These are phyloP conservation scores for Podila clonocystis DNA, from an alignment of 192 early-diverging fungal species.

Conservation along the genomic window DNA sequence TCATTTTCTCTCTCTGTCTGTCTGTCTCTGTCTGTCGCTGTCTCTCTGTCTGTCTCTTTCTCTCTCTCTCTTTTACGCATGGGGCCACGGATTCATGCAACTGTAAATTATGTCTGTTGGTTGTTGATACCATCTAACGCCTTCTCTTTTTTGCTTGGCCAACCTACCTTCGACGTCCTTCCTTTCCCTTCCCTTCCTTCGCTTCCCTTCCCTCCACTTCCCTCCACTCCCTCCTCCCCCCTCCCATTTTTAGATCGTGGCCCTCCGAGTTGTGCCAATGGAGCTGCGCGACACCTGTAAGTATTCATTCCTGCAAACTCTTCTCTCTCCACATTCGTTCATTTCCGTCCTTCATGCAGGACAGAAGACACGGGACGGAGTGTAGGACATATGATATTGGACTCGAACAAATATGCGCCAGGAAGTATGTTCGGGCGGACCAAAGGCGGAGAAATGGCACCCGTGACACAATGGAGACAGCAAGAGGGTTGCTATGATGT, in stretches of 20 bases:
- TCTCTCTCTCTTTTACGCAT: neutral
- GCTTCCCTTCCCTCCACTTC: no score
- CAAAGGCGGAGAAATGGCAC: no score
- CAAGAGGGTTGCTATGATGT: no score
- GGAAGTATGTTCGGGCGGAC: no score
- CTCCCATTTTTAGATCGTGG: slow-evolving; percentile 36
- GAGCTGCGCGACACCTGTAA: slow-evolving; percentile 50
- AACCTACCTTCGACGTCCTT: no score
- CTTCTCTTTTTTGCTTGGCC: neutral
- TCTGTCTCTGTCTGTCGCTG: neutral
- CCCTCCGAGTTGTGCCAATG: slow-evolving; percentile 44
- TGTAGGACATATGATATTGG: no score
- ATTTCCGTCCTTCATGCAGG: no score
- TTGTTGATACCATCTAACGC: neutral
- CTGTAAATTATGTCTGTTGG: neutral
- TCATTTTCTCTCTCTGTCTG: slow-evolving; percentile 39
- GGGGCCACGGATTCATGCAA: slow-evolving; percentile 1
- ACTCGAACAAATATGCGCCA: no score
- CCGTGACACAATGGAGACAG: no score
- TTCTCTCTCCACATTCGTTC: neutral
- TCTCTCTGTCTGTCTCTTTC: neutral
- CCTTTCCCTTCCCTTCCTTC: neutral
- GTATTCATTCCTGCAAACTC: slow-evolving; percentile 3
- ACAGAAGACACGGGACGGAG: no score
- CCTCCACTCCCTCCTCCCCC: neutral